Percentiles rank a stretch among this genome's conserved stretches.
Evolutionary conservation across 202 grass and related monocot genomes (phyloP).

Genomic region (Cymbopogon flexuosus): DNA sequence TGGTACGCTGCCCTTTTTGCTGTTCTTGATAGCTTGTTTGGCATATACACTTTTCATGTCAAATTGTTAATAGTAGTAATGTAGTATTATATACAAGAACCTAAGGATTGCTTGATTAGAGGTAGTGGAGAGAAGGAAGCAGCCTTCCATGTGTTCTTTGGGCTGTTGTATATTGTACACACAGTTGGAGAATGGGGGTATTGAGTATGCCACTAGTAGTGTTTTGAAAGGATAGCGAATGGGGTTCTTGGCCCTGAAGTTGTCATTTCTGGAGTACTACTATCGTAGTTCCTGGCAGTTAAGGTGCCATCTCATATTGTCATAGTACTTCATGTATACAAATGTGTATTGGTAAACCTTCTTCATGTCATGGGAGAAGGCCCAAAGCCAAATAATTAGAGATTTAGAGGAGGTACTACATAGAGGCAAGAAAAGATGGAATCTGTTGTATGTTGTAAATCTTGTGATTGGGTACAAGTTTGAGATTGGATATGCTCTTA

Average conservation of each 20-base stretch:
- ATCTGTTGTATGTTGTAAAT: neutral
- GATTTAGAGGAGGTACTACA: neutral
- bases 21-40: conserved; percentile 36
- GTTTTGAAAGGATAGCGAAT: neutral
- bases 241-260: conserved; percentile 18
- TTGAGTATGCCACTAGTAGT: neutral
- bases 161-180: neutral
- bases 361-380: neutral
- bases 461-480: neutral
- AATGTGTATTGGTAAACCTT: neutral
- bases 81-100: neutral
- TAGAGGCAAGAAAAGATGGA: neutral
- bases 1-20: conserved; percentile 75
- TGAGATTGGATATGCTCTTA: neutral
- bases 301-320: neutral
- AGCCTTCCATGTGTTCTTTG: neutral
- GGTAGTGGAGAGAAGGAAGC: neutral
- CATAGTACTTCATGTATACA: neutral
- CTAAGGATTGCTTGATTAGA: neutral
- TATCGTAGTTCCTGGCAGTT: neutral
- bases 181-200: neutral
- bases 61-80: neutral
- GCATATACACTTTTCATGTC: neutral
- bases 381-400: conserved; percentile 2
- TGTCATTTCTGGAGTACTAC: neutral